Conservation (phyloP, 352 stramenopile genomes). For the Phytophthora fragariae region DNA sequence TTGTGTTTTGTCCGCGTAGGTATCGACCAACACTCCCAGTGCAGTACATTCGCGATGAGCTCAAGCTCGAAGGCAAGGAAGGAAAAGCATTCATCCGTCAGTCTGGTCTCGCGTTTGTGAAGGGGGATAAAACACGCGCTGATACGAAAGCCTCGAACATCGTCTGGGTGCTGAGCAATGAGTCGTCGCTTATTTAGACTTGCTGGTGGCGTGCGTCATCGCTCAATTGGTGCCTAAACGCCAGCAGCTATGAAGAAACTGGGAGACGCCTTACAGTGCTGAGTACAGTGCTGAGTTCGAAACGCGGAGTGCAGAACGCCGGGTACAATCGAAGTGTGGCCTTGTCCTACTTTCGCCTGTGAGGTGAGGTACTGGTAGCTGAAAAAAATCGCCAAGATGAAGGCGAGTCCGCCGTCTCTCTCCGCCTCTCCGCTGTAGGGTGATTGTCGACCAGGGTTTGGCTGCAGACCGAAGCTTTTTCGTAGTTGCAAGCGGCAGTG, state of each 20-base stretch:
- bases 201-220: not conserved
- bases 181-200: slow-evolving; percentile 86
- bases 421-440: not conserved
- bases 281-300: not conserved
- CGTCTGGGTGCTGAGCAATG: slow-evolving; percentile 81
- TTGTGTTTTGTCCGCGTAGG: slow-evolving; percentile 37
- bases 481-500: not conserved
- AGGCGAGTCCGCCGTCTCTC: slow-evolving; percentile 6
- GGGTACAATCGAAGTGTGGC: not conserved
- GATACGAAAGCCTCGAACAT: slow-evolving; percentile 88
- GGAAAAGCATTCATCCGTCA: slow-evolving; percentile 81
- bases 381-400: slow-evolving; percentile 19
- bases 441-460: not conserved
- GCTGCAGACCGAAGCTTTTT: not conserved
- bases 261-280: slow-evolving; percentile 4
- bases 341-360: slow-evolving; percentile 1
- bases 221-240: not conserved
- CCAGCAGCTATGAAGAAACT: slow-evolving; percentile 8
- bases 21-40: slow-evolving; percentile 81
- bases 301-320: not conserved
- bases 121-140: slow-evolving; percentile 66
- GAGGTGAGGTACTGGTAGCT: slow-evolving; percentile 28
- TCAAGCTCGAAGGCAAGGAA: slow-evolving; percentile 77
- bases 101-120: slow-evolving; percentile 73
- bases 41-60: slow-evolving; percentile 74